A percentile compares a stretch with the other conserved stretches of the same genome.
These are phyloP conservation scores for Fusarium incarnatum DNA, from an alignment of 2,329 filamentous ascomycete genomes.

Conservation along the genomic window DNA sequence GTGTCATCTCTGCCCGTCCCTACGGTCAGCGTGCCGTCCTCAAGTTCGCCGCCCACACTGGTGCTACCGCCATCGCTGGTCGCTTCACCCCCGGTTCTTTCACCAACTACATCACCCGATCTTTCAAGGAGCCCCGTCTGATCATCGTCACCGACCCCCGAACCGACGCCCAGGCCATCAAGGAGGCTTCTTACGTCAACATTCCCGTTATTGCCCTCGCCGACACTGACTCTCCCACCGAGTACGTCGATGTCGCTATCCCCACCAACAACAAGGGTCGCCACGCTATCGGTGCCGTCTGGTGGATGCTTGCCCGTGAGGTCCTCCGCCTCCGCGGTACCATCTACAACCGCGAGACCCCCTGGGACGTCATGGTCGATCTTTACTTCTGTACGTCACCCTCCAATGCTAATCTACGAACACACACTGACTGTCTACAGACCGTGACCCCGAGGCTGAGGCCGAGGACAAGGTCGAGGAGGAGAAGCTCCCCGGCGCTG, in stretches of 20 bases:
- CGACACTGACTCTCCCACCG: conserved; percentile 99
- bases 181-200: conserved; percentile 99
- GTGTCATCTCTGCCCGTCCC: conserved; percentile 99
- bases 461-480: conserved; percentile 97
- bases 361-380: conserved; percentile 99
- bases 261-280: conserved; percentile 99
- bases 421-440: conserved; percentile 51
- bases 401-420: neutral
- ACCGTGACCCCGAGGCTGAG: conserved; percentile 99
- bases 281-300: conserved; percentile 97
- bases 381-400: conserved; percentile 89
- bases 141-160: conserved; percentile 99
- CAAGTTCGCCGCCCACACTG: conserved; percentile 99
- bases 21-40: conserved; percentile 99
- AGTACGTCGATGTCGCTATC: conserved; percentile 99
- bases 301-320: conserved; percentile 99
- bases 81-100: conserved; percentile 99
- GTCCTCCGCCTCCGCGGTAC: conserved; percentile 98
- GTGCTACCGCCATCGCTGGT: conserved; percentile 96
- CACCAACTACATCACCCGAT: conserved; percentile 99
- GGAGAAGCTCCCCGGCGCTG: conserved; percentile 88
- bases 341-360: conserved; percentile 92
- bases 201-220: conserved; percentile 99
- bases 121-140: conserved; percentile 99
- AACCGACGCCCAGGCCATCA: conserved; percentile 99